Percentiles rank a stretch among this genome's conserved stretches.
Conservation (phyloP, 176 grass and related monocot genomes). For the Ampelocalamus luodianensis region DNA sequence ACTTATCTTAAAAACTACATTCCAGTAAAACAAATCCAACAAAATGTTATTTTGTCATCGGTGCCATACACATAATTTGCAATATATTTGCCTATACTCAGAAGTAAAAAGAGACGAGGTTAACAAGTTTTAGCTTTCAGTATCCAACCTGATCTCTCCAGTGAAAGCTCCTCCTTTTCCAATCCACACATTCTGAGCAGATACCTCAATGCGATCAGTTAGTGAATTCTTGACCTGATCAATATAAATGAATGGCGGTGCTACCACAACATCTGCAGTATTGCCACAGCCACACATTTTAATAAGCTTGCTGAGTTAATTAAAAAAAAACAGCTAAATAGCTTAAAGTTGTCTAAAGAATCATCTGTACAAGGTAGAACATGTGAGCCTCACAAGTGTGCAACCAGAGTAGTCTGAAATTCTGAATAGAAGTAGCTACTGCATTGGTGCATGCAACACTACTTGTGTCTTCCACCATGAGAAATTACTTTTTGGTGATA, state of each 20-base stretch:
- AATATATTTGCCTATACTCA: neutral
- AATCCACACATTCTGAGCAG: conserved; percentile 88
- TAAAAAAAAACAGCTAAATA: conserved; percentile 19
- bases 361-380: neutral
- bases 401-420: neutral
- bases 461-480: neutral
- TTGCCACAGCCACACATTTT: conserved; percentile 29
- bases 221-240: conserved; percentile 91
- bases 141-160: conserved; percentile 90
- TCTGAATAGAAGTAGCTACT: neutral
- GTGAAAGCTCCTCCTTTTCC: conserved; percentile 96
- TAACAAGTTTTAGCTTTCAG: neutral
- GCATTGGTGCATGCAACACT: neutral
- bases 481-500: conserved; percentile 17
- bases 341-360: conserved; percentile 14
- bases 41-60: neutral
- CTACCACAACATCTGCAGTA: conserved; percentile 93
- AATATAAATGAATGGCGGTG: conserved; percentile 88
- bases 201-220: conserved; percentile 75
- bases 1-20: neutral
- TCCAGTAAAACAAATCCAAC: conserved; percentile 5
- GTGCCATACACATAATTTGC: neutral
- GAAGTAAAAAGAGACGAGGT: conserved; percentile 19
- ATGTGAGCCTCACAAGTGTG: neutral
- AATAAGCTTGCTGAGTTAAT: conserved; percentile 7